Base-by-base conservation (phyloP, 345 rosid species). In the Populus davidiana region DNA sequence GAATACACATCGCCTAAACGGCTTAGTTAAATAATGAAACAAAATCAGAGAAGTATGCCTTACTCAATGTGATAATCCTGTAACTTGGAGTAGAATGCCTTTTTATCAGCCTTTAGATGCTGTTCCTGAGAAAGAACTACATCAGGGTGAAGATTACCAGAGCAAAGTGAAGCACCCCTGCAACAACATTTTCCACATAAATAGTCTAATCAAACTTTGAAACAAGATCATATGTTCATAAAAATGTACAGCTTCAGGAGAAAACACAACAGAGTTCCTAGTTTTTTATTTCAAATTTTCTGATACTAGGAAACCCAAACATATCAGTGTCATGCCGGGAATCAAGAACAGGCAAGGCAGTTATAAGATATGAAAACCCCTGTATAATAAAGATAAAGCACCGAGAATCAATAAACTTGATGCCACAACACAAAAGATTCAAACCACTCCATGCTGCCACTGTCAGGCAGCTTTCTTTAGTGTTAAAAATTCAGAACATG, bases 91-190 rank as follows among this genome's bases (percentile, higher is more conserved):
- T 89, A 88, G 82, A 92, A 86, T 70, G 78, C 84, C 75, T 79
- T 87, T 79, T 89, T 92, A 67, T 68, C 85, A 56, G 70, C 84
- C 88, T 86, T 93, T 72, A 89, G 77, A 73, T 75, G 29, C 69
- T 74, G 82, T 78, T 93, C 98, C 65, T 63, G 86, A 59, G 65
- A 84, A 75, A 88, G 80, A 69, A 93, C 79, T 56, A 83, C 86
- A 90, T 96, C 99, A 75, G 98, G 99, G 76, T 96, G 99, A 79
- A 86, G 88, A 81, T 84, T 79, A 49, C 97, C 89, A 69, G 90
- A 91, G 81, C 90, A 90, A 80, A 96, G 88, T 75, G 88, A 85
- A 78, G 81, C 81, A 70, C 94, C 89, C 99, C 99, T 96, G 94
- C 85, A 87, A 82, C 78, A 82, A 89, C 39, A 73, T 67, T 73